A percentile compares a stretch with the other conserved stretches of the same genome.
phyloP scores from a whole-genome alignment of 345 rosid genomes.

The Pistacia atlantica region DNA sequence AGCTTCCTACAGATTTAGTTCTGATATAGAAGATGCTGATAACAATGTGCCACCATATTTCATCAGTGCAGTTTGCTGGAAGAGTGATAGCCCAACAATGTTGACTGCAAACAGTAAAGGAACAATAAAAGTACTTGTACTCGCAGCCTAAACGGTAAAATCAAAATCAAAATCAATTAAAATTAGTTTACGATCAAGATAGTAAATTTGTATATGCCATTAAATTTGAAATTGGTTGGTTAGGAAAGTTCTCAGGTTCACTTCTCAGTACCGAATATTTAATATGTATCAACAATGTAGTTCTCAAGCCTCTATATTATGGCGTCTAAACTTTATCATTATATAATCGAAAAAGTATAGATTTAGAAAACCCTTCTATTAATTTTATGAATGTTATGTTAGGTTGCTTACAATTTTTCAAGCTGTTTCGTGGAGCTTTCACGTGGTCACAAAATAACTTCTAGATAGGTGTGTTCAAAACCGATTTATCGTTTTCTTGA shows the following conservation, averaged over 20 bases:
- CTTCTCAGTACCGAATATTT: neutral
- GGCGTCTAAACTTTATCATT: neutral
- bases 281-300: neutral
- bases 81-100: slow-evolving; percentile 56
- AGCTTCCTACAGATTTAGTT: slow-evolving; percentile 52
- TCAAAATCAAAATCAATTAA: neutral
- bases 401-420: neutral
- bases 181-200: neutral
- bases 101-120: slow-evolving; percentile 65
- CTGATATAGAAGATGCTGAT: slow-evolving; percentile 36
- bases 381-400: too few relatives aligned
- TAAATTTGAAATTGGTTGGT: slow-evolving; percentile 7
- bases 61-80: slow-evolving; percentile 72
- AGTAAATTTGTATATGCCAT: neutral
- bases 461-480: too few relatives aligned
- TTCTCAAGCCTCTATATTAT: neutral
- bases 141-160: slow-evolving; percentile 44
- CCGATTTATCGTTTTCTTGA: too few relatives aligned
- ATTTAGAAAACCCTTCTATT: too few relatives aligned
- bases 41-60: slow-evolving; percentile 45
- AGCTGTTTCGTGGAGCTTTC: neutral
- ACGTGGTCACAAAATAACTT: neutral
- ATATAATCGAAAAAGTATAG: neutral
- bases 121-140: slow-evolving; percentile 49
- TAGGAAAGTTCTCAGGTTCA: neutral